A percentile compares a stretch with the other conserved stretches of the same genome.
Evolutionary conservation across 306 rosid genomes (phyloP).

Genomic region (Gillenia trifoliata): DNA sequence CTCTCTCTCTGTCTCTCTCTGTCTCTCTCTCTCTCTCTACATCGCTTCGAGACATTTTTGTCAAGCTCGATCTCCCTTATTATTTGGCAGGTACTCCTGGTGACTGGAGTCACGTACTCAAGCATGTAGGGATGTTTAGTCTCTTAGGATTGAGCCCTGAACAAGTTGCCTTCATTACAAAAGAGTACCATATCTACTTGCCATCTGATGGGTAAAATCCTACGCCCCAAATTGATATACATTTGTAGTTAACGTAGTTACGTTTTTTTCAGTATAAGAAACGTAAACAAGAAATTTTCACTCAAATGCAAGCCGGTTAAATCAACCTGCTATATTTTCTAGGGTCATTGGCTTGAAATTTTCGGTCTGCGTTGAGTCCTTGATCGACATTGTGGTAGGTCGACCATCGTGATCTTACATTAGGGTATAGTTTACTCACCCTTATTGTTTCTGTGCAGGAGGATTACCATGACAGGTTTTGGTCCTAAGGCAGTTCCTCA

Average conservation of each 20-base stretch:
- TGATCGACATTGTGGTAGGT: too few relatives aligned
- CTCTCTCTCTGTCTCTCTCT: too few relatives aligned
- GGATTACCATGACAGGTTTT: conserved; percentile 92
- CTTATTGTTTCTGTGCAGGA: conserved; percentile 38
- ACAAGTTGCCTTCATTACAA: conserved; percentile 82
- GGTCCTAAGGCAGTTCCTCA: conserved; percentile 70
- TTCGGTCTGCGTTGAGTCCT: too few relatives aligned
- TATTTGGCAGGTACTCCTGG: conserved; percentile 79
- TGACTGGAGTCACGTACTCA: conserved; percentile 91
- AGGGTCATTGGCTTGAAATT: too few relatives aligned
- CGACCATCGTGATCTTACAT: not conserved
- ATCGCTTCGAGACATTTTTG: too few relatives aligned
- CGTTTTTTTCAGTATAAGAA: too few relatives aligned
- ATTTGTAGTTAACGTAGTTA: too few relatives aligned
- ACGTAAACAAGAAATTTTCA: too few relatives aligned
- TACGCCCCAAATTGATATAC: too few relatives aligned
- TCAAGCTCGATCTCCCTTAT: not conserved
- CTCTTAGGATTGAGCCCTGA: conserved; percentile 76
- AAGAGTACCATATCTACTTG: conserved; percentile 74
- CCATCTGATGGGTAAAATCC: conserved; percentile 81
- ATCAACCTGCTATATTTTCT: too few relatives aligned
- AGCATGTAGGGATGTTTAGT: conserved; percentile 89
- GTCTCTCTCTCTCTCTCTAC: not conserved
- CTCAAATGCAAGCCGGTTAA: too few relatives aligned
- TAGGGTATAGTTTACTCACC: not conserved